These are phyloP conservation scores for Quercus cerris DNA, from an alignment of 306 rosid genomes.

Conservation along the genomic window DNA sequence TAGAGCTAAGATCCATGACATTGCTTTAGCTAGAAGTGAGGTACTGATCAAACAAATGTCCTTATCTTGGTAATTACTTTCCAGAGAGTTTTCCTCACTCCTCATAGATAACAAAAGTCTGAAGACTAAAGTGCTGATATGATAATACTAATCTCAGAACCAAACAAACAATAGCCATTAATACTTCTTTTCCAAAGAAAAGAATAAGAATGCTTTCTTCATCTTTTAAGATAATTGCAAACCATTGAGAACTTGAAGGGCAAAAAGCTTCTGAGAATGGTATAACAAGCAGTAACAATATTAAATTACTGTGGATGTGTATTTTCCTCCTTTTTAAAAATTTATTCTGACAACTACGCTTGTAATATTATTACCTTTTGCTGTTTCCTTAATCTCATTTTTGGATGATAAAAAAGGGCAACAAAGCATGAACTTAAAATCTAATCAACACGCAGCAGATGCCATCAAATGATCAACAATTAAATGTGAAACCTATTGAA, in stretches of 20 bases:
- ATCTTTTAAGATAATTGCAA: neutral
- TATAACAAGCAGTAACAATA: neutral
- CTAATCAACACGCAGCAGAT: neutral
- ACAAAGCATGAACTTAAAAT: neutral
- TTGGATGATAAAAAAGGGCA: neutral
- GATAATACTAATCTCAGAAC: neutral
- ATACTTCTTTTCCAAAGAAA: neutral
- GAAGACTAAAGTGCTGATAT: neutral
- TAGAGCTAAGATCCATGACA: neutral
- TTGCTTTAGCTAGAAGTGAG: neutral
- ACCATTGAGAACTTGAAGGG: neutral
- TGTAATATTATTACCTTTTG: neutral
- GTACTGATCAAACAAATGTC: neutral
- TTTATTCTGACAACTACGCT: neutral
- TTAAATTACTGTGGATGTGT: neutral
- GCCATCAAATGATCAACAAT: neutral
- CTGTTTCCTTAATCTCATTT: neutral
- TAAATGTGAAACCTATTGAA: neutral
- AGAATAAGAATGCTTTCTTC: neutral
- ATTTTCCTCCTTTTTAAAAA: neutral
- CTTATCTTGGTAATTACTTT: neutral
- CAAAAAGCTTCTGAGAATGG: neutral
- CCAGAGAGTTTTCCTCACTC: neutral
- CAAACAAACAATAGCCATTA: neutral
- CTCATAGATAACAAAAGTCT: neutral